Evolutionary conservation across 2,329 filamentous ascomycete species (phyloP).

Genomic region (Helminthosporium solani): DNA sequence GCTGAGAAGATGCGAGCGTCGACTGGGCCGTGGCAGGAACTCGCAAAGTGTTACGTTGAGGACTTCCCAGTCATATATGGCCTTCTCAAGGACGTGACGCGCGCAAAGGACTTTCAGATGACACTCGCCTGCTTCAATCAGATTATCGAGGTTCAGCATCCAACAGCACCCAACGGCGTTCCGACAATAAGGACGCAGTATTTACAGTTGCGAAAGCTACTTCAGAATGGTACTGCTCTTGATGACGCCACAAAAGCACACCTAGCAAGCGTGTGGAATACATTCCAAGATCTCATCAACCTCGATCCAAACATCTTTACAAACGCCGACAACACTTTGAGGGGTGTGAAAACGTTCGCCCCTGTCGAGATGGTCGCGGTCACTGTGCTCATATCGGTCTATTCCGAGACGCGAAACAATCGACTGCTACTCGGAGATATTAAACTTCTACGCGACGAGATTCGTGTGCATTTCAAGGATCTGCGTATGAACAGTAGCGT

Average conservation of each 20-base stretch:
- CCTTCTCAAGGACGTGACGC: conserved; percentile 29
- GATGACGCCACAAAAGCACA: conserved; percentile 35
- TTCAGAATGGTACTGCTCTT: conserved; percentile 24
- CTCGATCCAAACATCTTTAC: conserved; percentile 31
- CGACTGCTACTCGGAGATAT: conserved; percentile 34
- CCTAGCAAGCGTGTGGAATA: conserved; percentile 36
- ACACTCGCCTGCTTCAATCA: conserved; percentile 39
- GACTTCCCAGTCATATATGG: conserved; percentile 44
- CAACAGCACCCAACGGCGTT: conserved; percentile 21
- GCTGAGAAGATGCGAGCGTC: conserved; percentile 52
- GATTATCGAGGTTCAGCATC: conserved; percentile 38
- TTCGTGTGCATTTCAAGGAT: conserved; percentile 33
- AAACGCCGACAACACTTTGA: conserved; percentile 26
- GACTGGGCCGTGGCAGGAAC: conserved; percentile 47
- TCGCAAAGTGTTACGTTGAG: conserved; percentile 46
- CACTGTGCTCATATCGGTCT: conserved; percentile 35
- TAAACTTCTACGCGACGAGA: conserved; percentile 18
- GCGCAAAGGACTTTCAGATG: conserved; percentile 38
- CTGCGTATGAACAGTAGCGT: conserved; percentile 24
- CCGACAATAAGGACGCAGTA: conserved; percentile 27
- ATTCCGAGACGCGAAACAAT: conserved; percentile 29
- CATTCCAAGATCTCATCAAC: conserved; percentile 28
- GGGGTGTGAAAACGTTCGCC: conserved; percentile 35
- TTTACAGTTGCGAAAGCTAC: conserved; percentile 22
- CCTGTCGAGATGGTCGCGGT: conserved; percentile 42